phyloP scores from a whole-genome alignment of 208 protist genomes.

The Phytomonas francai region DNA sequence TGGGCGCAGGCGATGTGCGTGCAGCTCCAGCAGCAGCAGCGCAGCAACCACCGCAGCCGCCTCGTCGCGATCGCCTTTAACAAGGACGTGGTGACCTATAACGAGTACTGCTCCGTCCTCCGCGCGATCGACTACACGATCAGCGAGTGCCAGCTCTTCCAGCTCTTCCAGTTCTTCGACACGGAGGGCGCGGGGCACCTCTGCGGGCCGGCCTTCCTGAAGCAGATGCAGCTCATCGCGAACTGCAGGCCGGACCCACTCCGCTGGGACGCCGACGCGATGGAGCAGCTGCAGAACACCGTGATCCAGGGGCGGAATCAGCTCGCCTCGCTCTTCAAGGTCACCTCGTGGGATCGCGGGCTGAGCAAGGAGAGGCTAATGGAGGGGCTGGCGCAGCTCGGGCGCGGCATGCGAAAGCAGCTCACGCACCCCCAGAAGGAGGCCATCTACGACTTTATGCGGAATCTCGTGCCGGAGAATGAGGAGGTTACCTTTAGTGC shows the following conservation, averaged over 20 bases:
- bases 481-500: constrained; percentile 53
- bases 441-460: constrained; percentile 64
- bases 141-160: constrained; percentile 74
- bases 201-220: constrained; percentile 61
- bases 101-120: constrained; percentile 83
- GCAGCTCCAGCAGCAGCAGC: constrained; percentile 69
- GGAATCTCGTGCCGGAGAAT: constrained; percentile 25
- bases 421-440: constrained; percentile 68
- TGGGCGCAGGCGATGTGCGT: constrained; percentile 57
- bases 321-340: constrained; percentile 56
- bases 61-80: constrained; percentile 65
- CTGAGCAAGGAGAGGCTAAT: constrained; percentile 63
- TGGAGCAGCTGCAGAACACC: constrained; percentile 84
- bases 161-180: constrained; percentile 78
- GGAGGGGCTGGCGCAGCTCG: constrained; percentile 54
- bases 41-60: constrained; percentile 69
- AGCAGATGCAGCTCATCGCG: constrained; percentile 35
- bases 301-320: constrained; percentile 77
- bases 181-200: constrained; percentile 45
- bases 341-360: constrained; percentile 41
- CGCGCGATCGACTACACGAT: constrained; percentile 80
- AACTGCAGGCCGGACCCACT: constrained; percentile 49
- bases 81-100: constrained; percentile 73
- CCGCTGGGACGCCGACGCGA: constrained; percentile 73
- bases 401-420: constrained; percentile 73